A percentile compares a stretch with the other conserved stretches of the same genome.
phyloP scores from a whole-genome alignment of 2,329 filamentous ascomycete genomes.

The Raffaelea ambrosiae region DNA sequence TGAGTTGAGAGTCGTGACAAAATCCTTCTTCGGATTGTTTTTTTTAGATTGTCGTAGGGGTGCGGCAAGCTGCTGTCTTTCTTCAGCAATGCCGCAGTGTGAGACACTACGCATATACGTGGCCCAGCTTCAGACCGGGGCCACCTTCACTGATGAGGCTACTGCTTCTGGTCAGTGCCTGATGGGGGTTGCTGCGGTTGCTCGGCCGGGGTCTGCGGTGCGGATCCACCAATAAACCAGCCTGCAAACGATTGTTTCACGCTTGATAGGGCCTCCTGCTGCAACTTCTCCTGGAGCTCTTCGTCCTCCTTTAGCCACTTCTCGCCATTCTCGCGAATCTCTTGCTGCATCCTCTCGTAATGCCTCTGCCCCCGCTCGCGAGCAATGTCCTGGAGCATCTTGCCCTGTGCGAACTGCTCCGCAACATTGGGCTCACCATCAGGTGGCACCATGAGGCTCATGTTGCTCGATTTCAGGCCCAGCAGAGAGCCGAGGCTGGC shows the following conservation, averaged over 20 bases:
- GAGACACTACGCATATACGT: too few species aligned
- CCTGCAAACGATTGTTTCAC: conserved; percentile 75
- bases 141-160: too few species aligned
- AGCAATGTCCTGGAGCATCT: conserved; percentile 94
- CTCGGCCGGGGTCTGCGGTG: background rate
- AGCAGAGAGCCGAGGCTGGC: conserved; percentile 63
- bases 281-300: conserved; percentile 75
- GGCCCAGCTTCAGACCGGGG: too few species aligned
- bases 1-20: too few species aligned
- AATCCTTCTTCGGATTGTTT: too few species aligned
- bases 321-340: conserved; percentile 88
- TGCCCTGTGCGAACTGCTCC: conserved; percentile 80
- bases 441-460: conserved; percentile 49
- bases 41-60: too few species aligned
- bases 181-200: too few species aligned
- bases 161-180: too few species aligned
- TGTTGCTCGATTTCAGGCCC: conserved; percentile 64
- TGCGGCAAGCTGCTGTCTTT: too few species aligned
- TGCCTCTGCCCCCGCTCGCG: conserved; percentile 84
- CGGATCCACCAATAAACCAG: conserved; percentile 30
- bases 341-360: conserved; percentile 81
- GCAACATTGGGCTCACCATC: conserved; percentile 63
- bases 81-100: too few species aligned
- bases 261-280: conserved; percentile 83
- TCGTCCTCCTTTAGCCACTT: conserved; percentile 95